Base-by-base conservation (phyloP, 1,284 basidiomycete genomes). In the Irpex rosettiformis region DNA sequence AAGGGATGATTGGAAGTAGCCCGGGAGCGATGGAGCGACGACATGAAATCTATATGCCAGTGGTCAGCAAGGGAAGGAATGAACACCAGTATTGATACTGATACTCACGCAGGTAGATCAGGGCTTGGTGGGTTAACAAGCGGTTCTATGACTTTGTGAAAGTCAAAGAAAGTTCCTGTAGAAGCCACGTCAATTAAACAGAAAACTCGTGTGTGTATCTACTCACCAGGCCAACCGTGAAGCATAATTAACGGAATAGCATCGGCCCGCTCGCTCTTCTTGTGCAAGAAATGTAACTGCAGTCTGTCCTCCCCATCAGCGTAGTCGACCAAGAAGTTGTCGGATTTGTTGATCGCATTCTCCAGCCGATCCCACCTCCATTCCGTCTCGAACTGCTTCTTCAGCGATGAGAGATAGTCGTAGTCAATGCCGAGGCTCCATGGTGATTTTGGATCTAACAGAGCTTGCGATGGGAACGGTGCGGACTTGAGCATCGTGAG, bases 11-110 rank as follows among this genome's bases (percentile, higher is more conserved):
- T 65, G 62, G 22, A 54, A 59, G 37, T 63, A 66, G 4, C 64
- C 64, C 4, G 64, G 63, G 22, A 66, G 56, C 24, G 63, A 64
- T 2, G 60, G 60, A 16, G 57, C 55, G 47, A 66, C 61, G n/a
- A 66, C 60, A 52, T 66, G 59, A 52, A 65, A 66, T 6, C 43
- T 47, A 47, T 5, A 6, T 6, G 43, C 8, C 6, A 13, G 43
- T 47, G 8, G 43, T 8, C 8, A 47, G 43, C 21, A 13, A 47
- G 6, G 21, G 8, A 8, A 22, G 21, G 8, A 8, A 8, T 13
- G 8, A 18, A 47, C 8, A 18, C 21, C 6, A 47, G n/a, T n/a
- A n/a, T n/a, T n/a, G 43, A 18, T 7, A 47, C 8, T 13, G 8
- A 22, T 6, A 47, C 43, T 13, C 21, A 47, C 18, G 61, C 59